Evolutionary conservation across 2,329 filamentous ascomycete genomes (phyloP).

Genomic region (Colletotrichum eremochloae): DNA sequence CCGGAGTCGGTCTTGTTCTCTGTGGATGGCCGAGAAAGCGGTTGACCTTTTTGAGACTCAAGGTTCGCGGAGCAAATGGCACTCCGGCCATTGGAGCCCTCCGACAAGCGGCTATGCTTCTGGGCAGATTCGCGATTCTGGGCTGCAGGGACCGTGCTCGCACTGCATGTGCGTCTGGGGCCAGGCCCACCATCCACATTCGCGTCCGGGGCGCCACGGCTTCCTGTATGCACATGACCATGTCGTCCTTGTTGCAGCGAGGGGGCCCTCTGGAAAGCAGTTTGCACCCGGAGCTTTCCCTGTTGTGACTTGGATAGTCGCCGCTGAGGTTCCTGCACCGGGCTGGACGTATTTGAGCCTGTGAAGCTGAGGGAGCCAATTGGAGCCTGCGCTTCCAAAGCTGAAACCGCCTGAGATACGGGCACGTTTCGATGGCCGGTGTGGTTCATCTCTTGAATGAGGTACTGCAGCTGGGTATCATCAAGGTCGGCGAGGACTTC

Average conservation of each 20-base stretch:
- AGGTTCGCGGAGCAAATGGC: not conserved
- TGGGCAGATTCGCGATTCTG: not conserved
- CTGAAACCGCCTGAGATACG: conserved; percentile 36
- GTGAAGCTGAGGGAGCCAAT: not conserved
- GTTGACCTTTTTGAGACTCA: not conserved
- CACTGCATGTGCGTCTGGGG: not conserved
- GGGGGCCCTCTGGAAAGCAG: conserved; percentile 25
- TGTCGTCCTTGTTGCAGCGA: conserved; percentile 16
- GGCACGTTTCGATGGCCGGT: conserved; percentile 39
- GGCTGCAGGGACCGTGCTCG: not conserved
- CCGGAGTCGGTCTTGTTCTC: not conserved
- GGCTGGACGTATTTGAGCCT: too few species aligned
- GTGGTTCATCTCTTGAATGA: conserved; percentile 42
- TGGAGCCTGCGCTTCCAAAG: conserved; percentile 23
- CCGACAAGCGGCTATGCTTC: not conserved
- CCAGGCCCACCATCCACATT: not conserved
- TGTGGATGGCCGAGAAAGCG: not conserved
- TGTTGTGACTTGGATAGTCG: conserved; percentile 36
- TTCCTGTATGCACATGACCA: not conserved
- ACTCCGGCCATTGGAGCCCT: not conserved
- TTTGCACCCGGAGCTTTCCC: conserved; percentile 32
- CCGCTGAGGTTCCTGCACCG: conserved; percentile 15
- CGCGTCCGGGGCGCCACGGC: not conserved
- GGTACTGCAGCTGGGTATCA: conserved; percentile 39
- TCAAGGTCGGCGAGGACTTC: conserved; percentile 41